phyloP scores from a whole-genome alignment of 2,329 filamentous ascomycete genomes.

The Arthrobotrys sinensis region DNA sequence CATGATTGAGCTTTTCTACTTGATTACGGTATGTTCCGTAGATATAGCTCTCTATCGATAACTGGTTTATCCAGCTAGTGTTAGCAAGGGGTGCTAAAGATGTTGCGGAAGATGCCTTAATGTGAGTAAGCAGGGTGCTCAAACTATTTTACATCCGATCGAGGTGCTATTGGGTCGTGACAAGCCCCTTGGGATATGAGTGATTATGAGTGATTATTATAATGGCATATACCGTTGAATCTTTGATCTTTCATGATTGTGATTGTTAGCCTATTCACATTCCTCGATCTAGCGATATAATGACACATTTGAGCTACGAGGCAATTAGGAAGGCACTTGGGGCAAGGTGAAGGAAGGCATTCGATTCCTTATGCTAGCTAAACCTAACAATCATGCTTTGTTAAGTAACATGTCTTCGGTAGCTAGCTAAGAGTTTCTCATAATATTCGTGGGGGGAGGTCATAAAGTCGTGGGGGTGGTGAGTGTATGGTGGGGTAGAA shows the following conservation, averaged over 20 bases:
- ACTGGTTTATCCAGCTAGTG: not conserved
- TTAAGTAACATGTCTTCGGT: conserved; percentile 19
- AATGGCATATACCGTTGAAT: too few relatives aligned
- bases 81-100: not conserved
- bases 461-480: not conserved
- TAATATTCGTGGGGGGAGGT: not conserved
- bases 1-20: not conserved
- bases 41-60: not conserved
- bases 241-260: too few relatives aligned
- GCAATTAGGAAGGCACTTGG: not conserved
- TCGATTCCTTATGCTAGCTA: conserved; percentile 7
- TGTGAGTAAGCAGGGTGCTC: too few relatives aligned
- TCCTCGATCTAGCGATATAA: too few relatives aligned
- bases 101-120: too few relatives aligned
- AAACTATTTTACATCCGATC: too few relatives aligned
- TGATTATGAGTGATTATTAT: too few relatives aligned
- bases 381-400: conserved; percentile 8
- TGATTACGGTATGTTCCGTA: conserved; percentile 4
- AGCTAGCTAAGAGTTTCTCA: conserved; percentile 1
- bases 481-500: too few relatives aligned
- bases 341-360: not conserved
- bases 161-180: too few relatives aligned
- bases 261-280: too few relatives aligned
- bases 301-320: too few relatives aligned
- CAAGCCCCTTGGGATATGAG: too few relatives aligned